Percentiles rank a stretch among this genome's conserved stretches.
Conservation (phyloP, 148 eudicot species). For the Arctostaphylos glauca region DNA sequence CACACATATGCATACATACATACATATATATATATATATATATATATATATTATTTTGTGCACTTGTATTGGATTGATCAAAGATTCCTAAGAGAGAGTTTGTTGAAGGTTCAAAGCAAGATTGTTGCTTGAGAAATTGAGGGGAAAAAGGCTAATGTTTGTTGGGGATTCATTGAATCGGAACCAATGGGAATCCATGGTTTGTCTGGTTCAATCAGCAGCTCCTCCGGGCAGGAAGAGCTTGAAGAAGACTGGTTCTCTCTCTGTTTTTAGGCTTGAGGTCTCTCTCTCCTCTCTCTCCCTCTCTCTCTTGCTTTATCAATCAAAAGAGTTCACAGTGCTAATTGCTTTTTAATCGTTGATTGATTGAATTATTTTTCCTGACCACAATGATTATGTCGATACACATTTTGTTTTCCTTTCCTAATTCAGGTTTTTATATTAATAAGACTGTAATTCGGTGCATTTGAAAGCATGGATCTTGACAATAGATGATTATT, state of each 20-base stretch:
- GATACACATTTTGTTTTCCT: not conserved
- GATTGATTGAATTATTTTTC: not conserved
- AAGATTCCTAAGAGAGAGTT: not conserved
- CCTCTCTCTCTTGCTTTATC: not conserved
- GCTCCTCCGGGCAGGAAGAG: constrained; percentile 63
- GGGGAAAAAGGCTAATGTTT: constrained; percentile 91
- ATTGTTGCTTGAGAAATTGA: constrained; percentile 76
- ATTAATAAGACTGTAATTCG: too few species aligned
- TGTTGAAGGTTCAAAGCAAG: constrained; percentile 63
- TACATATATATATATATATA: too few species aligned
- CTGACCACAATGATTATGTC: not conserved
- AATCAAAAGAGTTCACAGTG: not conserved
- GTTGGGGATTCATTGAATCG: constrained; percentile 94
- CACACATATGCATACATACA: too few species aligned
- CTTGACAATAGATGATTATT: too few species aligned
- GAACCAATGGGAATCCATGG: constrained; percentile 98
- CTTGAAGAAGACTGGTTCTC: constrained; percentile 68
- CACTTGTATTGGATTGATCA: not conserved
- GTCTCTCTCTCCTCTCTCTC: constrained; percentile 31
- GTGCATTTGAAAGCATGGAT: too few species aligned
- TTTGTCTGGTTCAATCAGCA: constrained; percentile 79
- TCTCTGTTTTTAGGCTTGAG: constrained; percentile 74
- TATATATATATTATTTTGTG: not conserved
- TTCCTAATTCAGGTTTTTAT: not conserved
- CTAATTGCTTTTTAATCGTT: too few species aligned